Base-by-base conservation (phyloP, 1,139 yeast genomes). In the Yamadazyma triangularis region DNA sequence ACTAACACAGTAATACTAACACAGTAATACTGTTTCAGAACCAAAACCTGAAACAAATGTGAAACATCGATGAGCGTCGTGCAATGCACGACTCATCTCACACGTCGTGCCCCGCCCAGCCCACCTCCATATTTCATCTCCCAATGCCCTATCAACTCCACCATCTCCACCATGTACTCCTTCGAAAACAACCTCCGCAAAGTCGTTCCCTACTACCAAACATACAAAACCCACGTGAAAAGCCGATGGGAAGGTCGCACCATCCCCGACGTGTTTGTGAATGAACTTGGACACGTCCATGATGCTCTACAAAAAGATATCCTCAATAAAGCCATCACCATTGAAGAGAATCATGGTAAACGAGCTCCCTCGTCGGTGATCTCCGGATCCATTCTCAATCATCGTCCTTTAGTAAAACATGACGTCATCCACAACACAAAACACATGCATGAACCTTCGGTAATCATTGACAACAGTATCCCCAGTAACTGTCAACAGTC, bases 361-460 rank as follows among this genome's bases (percentile, higher is more conserved):
- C 47, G 48, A 21, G 47, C 39, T 2, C 53, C 48, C 0, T 36
- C 49, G 0, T 28, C 34, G 14, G 29, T 56, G 2, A 45, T 52
- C 28, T 65, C 63, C 1, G 48, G 56, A 39, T 47, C 44, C 0
- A 25, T 15, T 1, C 42, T 64, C 13, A 15, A 47, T 8, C 40
- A 39, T 1, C 36, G 66, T 16, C 41, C 38, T 20, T 44, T 75
- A 1, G 48, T 53, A 21, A 58, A 62, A 26, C 77, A 77, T 31
- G 89, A 82, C 45, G 42, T 68, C 2, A 54, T 81, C 5, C 57
- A 55, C 29, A 62, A 71, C 28, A 39, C 44, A 2, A 62, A 63
- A 19, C 89, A 81, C 48, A 66, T 68, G 40, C 91, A 82, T 47
- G 91, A 82, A 41, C 79, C 86, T 1, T 65, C 72, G 2, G 70